These are phyloP conservation scores for Starmerella bombi DNA, from an alignment of 805 yeast species.

Conservation along the genomic window DNA sequence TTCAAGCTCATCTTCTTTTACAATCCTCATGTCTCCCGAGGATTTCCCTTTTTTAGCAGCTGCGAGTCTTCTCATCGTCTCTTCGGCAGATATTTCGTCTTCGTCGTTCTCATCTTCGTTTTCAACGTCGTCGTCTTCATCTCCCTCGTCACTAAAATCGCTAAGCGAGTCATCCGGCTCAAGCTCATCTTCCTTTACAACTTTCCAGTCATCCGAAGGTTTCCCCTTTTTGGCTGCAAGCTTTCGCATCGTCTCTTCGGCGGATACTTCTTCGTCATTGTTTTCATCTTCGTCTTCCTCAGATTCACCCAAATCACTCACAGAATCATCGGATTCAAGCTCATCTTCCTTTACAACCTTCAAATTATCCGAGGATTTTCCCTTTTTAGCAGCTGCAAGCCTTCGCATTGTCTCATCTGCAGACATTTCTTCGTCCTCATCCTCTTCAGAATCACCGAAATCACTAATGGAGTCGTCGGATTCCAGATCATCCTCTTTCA, in stretches of 20 bases:
- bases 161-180: constrained; percentile 1
- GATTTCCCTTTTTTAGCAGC: constrained; percentile 3
- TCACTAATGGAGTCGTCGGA: constrained; percentile 1
- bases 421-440: constrained; percentile 14
- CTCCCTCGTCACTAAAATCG: no score
- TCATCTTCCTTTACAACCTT: background rate
- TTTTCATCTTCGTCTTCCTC: constrained; percentile 2
- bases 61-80: constrained; percentile 21
- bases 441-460: background rate
- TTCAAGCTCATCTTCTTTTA: background rate
- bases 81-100: constrained; percentile 19
- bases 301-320: no score
- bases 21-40: background rate
- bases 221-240: constrained; percentile 9
- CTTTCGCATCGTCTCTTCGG: constrained; percentile 22
- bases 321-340: background rate
- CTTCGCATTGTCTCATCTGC: constrained; percentile 22
- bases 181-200: background rate
- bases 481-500: constrained; percentile 2
- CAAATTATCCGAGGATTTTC: background rate
- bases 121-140: no score
- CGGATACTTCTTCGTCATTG: constrained; percentile 10
- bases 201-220: background rate
- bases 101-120: constrained; percentile 1
- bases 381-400: constrained; percentile 19